Base-by-base conservation (phyloP, 2,329 filamentous ascomycete species). In the Moelleriella libera region DNA sequence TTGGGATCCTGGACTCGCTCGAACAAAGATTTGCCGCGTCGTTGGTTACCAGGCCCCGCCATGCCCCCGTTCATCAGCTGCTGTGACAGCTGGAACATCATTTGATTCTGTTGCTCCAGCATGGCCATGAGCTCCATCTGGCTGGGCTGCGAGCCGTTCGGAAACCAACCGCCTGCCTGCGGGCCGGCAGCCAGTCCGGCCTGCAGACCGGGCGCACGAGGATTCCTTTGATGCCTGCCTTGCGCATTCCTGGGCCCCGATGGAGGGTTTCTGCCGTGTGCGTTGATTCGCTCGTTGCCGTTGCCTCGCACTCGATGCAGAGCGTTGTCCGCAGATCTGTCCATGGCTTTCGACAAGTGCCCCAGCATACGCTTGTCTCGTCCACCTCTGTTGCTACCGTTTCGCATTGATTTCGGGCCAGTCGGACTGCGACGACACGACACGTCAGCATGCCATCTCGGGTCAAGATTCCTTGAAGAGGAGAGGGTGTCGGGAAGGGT, bases 331-430 rank as follows among this genome's bases (percentile, higher is more conserved):
- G 72, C 71, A 37, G 75, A 72, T 52, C 90, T 82, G 57, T 94
- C 87, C 78, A 95, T 82, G 11, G 82, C 80, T 58, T 86, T 86
- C 60, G 83, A 81, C 60, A 94, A 77, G 55, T 96, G 88, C 45
- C 88, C 87, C 48, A 96, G 73, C 72, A 96, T 81, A 51, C 87
- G 80, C 63, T 88, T 88, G 50, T 85, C 84, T 54, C 86, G 80
- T 47, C 78, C 75, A 48, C 74, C 70, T 48, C 75, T 66, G 47
- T 61, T 60, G 56, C 69, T 77, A 46, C 78, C 78, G 61, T 84
- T 87, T 59, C 92, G 85, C 88, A 97, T 95, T 34, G 89, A 88
- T 63, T 89, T 92, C 14, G 92, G 92, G 48, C 90, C 92, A 46
- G 88, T 97, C 8, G 92, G 92, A 59, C 90, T 96, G 58, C 50